A percentile compares a stretch with the other conserved stretches of the same genome.
phyloP scores from a whole-genome alignment of 352 stramenopile genomes.

The Thraustochytrium striatum region DNA sequence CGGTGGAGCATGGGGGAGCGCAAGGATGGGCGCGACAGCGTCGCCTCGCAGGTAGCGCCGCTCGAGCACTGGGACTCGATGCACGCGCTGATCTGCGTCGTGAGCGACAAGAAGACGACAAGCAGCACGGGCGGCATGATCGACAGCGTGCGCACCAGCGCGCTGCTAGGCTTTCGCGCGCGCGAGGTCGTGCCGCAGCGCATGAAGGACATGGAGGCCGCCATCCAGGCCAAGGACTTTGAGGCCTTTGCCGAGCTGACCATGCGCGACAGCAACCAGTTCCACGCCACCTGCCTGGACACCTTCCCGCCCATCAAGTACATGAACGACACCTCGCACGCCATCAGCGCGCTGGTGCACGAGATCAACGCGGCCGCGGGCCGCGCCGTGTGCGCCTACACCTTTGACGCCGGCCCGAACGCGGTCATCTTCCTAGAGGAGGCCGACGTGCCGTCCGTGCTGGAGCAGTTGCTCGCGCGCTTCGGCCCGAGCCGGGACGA shows the following conservation, averaged over 20 bases:
- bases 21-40: slow-evolving; percentile 68
- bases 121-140: slow-evolving; percentile 92
- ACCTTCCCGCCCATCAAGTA: slow-evolving; percentile 98
- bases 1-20: slow-evolving; percentile 83
- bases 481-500: slow-evolving; percentile 10
- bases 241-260: slow-evolving; percentile 87
- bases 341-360: slow-evolving; percentile 80
- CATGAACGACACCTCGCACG: slow-evolving; percentile 86
- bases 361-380: slow-evolving; percentile 79
- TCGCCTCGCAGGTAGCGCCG: slow-evolving; percentile 61
- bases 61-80: slow-evolving; percentile 61
- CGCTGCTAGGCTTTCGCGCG: slow-evolving; percentile 77
- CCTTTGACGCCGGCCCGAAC: slow-evolving; percentile 98
- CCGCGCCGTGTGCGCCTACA: slow-evolving; percentile 78
- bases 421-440: slow-evolving; percentile 76
- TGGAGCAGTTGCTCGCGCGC: slow-evolving; percentile 59
- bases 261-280: slow-evolving; percentile 97
- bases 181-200: slow-evolving; percentile 73
- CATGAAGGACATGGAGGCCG: slow-evolving; percentile 78
- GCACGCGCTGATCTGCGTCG: slow-evolving; percentile 89
- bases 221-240: slow-evolving; percentile 87
- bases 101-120: slow-evolving; percentile 89
- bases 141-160: slow-evolving; percentile 83
- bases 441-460: slow-evolving; percentile 64
- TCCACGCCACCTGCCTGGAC: slow-evolving; percentile 95